Percentiles rank a stretch among this genome's conserved stretches.
phyloP scores from a whole-genome alignment of 768 basidiomycete species.

The Lentinula edodes region DNA sequence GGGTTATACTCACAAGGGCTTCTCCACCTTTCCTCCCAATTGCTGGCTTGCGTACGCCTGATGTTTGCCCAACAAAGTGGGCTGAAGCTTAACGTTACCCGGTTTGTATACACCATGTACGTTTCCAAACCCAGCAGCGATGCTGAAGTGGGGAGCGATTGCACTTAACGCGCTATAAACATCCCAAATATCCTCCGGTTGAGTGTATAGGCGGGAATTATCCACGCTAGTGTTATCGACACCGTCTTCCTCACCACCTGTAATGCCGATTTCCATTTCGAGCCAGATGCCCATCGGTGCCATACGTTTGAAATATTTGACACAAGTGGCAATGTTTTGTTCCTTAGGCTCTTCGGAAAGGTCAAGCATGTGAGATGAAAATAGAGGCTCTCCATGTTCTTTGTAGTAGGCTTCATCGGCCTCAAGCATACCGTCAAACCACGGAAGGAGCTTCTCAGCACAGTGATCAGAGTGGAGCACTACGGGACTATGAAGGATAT shows the following conservation, averaged over 20 bases:
- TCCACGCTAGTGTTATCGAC: slow-evolving; percentile 97
- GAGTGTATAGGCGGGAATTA: slow-evolving; percentile 92
- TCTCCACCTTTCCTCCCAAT: slow-evolving; percentile 52
- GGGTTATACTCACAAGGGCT: slow-evolving; percentile 70
- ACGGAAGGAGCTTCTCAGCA: slow-evolving; percentile 94
- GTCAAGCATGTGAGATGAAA: slow-evolving; percentile 99
- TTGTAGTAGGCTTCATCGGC: slow-evolving; percentile 94
- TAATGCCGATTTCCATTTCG: slow-evolving; percentile 99
- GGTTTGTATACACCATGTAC: slow-evolving; percentile 99
- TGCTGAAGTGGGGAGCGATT: slow-evolving; percentile 91
- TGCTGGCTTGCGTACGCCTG: slow-evolving; percentile 71
- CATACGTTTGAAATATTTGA: slow-evolving; percentile 94
- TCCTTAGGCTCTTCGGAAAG: slow-evolving; percentile 91
- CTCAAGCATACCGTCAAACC: slow-evolving; percentile 99
- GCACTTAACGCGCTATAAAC: slow-evolving; percentile 79
- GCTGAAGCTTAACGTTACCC: slow-evolving; percentile 92
- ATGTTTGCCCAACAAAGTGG: slow-evolving; percentile 89
- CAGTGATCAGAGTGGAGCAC: slow-evolving; percentile 98
- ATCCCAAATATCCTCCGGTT: slow-evolving; percentile 93
- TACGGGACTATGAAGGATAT: slow-evolving; percentile 62
- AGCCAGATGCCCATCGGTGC: slow-evolving; percentile 90
- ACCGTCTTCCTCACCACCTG: slow-evolving; percentile 98
- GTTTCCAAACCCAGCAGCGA: slow-evolving; percentile 98
- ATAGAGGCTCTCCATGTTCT: slow-evolving; percentile 79
- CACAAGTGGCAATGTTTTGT: slow-evolving; percentile 91